Conservation (phyloP, 345 rosid genomes). For the Salix viminalis region DNA sequence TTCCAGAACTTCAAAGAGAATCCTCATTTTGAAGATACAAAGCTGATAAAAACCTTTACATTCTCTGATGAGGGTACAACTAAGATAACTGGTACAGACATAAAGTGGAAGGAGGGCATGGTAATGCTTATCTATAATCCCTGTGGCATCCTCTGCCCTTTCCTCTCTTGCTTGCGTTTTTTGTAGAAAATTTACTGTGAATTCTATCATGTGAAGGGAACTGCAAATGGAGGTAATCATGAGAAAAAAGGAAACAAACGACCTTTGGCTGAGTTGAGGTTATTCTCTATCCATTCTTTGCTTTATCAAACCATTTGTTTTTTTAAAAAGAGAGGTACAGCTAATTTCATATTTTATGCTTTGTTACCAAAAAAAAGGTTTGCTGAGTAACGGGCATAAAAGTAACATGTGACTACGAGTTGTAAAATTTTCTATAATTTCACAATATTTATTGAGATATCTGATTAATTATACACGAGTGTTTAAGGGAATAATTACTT, state of each 20-base stretch:
- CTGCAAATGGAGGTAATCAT: slow-evolving; percentile 16
- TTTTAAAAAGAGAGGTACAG: background rate
- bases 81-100: slow-evolving; percentile 16
- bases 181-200: background rate
- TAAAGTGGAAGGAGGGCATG: slow-evolving; percentile 29
- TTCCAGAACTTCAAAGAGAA: slow-evolving; percentile 20
- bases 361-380: background rate
- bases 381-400: background rate
- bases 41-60: slow-evolving; percentile 21
- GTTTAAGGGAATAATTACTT: background rate
- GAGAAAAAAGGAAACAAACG: slow-evolving; percentile 17
- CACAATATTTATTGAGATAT: background rate
- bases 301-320: background rate
- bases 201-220: slow-evolving; percentile 12
- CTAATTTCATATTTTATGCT: background rate
- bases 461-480: too few species aligned
- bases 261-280: slow-evolving; percentile 15
- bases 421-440: background rate
- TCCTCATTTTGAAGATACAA: slow-evolving; percentile 26
- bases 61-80: slow-evolving; percentile 21
- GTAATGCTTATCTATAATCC: background rate
- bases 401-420: background rate
- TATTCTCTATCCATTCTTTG: background rate
- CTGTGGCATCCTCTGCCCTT: background rate
- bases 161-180: background rate